These are phyloP conservation scores for Haplosporangium sp. DNA, from an alignment of 371 early-diverging fungal genomes.

Conservation along the genomic window DNA sequence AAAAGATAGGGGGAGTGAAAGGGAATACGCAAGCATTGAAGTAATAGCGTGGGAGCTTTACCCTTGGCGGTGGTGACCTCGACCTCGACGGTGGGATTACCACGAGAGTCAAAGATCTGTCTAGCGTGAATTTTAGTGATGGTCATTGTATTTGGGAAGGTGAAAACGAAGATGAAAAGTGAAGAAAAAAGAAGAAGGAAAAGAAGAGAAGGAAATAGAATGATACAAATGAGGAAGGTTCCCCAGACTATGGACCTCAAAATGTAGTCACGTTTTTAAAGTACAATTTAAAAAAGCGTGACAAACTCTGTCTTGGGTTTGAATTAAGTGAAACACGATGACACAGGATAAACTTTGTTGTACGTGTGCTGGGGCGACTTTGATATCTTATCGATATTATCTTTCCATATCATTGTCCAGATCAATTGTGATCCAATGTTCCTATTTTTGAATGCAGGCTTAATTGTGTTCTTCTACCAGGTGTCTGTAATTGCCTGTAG, in stretches of 20 bases:
- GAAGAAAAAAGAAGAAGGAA: not conserved
- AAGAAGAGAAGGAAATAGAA: not conserved
- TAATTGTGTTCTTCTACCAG: too few species aligned
- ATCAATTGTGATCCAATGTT: too few species aligned
- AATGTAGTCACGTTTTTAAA: not conserved
- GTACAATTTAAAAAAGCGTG: too few species aligned
- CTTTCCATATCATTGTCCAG: too few species aligned
- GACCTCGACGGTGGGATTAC: slow-evolving; percentile 99
- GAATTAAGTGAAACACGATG: too few species aligned
- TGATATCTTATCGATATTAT: too few species aligned
- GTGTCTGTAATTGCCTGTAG: too few species aligned
- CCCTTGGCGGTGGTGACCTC: slow-evolving; percentile 86
- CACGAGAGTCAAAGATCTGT: slow-evolving; percentile 99
- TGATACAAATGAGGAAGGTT: not conserved
- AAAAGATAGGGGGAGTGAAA: not conserved
- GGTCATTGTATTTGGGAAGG: slow-evolving; percentile 54
- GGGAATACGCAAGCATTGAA: not conserved
- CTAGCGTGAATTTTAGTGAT: slow-evolving; percentile 92
- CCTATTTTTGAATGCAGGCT: too few species aligned
- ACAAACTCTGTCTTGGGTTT: too few species aligned
- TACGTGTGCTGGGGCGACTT: too few species aligned
- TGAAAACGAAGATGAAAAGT: not conserved
- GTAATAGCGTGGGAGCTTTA: not conserved
- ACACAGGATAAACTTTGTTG: too few species aligned
- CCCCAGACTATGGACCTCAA: not conserved